Evolutionary conservation across 208 protist species (phyloP).

Genomic region (Porcisia hertigi): DNA sequence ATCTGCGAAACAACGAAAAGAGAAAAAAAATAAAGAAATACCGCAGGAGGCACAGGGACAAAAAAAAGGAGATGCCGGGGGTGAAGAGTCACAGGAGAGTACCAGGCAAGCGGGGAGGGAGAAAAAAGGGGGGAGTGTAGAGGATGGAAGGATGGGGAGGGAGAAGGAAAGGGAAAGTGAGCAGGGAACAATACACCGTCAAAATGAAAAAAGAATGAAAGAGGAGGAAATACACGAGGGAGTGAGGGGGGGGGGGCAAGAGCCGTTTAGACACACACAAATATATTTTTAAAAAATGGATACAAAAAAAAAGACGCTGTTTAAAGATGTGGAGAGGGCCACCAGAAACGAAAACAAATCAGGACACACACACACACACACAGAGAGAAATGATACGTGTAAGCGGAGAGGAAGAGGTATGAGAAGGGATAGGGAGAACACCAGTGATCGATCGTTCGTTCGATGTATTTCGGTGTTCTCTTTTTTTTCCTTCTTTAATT

Average conservation of each 20-base stretch:
- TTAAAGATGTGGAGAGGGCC: not conserved
- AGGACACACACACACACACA: not conserved
- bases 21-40: not conserved
- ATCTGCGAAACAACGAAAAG: too few species aligned
- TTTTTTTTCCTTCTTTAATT: not conserved
- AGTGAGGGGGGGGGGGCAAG: too few species aligned
- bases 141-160: not conserved
- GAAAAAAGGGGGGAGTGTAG: not conserved
- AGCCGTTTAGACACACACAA: too few species aligned
- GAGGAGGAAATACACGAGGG: not conserved
- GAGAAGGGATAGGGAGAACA: not conserved
- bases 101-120: not conserved
- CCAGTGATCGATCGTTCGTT: constrained; percentile 1
- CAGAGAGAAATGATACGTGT: not conserved
- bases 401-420: not conserved
- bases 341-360: not conserved
- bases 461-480: not conserved
- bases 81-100: not conserved
- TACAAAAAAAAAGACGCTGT: not conserved
- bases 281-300: not conserved
- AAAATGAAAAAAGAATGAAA: not conserved
- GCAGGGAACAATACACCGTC: too few species aligned
- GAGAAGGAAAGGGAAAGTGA: not conserved
- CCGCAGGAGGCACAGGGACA: not conserved
- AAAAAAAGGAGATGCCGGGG: not conserved